Evolutionary conservation across 192 early-diverging fungal species (phyloP).

Genomic region (Haplosporangium gracile): DNA sequence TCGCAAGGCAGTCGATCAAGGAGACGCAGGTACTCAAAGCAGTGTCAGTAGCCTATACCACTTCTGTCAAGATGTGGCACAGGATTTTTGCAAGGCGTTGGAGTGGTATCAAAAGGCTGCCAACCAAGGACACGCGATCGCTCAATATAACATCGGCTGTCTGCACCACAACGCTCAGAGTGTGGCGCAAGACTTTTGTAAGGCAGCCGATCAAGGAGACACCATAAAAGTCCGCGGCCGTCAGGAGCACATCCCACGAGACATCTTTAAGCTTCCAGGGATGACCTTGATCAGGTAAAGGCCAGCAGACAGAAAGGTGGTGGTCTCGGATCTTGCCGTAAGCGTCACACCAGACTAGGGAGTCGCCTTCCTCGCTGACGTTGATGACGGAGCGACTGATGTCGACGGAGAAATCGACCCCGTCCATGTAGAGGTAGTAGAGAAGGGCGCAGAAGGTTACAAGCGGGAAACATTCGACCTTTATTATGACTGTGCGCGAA

Average conservation of each 20-base stretch:
- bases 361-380: not conserved
- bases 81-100: constrained; percentile 28
- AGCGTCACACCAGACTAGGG: not conserved
- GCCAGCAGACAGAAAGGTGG: not conserved
- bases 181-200: not conserved
- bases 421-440: constrained; percentile 15
- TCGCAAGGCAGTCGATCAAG: not conserved
- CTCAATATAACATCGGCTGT: no score
- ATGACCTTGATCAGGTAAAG: not conserved
- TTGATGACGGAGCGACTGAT: not conserved
- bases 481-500: not conserved
- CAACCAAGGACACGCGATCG: no score
- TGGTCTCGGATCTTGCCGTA: not conserved
- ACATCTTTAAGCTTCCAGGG: constrained; percentile 20
- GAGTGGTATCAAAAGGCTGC: no score
- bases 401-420: constrained; percentile 9
- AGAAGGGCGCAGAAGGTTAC: constrained; percentile 16
- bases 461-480: not conserved
- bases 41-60: no score
- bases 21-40: no score
- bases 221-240: constrained; percentile 7
- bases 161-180: no score
- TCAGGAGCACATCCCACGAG: constrained; percentile 8
- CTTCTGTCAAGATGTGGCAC: no score
- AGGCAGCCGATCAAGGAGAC: not conserved